Evolutionary conservation across 164 flowering plant species (phyloP).

Genomic region (Houttuynia cordata): DNA sequence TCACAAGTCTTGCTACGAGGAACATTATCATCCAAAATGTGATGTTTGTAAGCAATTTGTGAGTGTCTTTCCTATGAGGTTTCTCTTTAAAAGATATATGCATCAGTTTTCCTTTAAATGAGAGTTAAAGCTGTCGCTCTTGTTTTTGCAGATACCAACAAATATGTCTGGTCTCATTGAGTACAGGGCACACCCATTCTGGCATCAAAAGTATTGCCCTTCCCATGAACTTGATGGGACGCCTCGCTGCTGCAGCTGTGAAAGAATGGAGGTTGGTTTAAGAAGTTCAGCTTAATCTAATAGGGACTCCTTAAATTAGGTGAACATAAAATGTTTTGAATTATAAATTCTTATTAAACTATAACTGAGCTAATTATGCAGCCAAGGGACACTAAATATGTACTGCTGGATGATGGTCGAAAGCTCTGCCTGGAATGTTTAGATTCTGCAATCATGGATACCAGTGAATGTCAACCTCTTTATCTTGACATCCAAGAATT

Average conservation of each 20-base stretch:
- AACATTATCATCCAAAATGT: constrained; percentile 84
- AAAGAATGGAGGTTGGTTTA: constrained; percentile 73
- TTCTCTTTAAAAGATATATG: too few species aligned
- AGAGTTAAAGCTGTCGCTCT: neutral
- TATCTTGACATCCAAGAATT: constrained; percentile 55
- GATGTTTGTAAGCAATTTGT: constrained; percentile 88
- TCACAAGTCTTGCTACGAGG: constrained; percentile 89
- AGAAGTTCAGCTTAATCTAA: too few species aligned
- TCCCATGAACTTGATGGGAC: constrained; percentile 77
- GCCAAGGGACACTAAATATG: constrained; percentile 15
- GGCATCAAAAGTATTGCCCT: constrained; percentile 89
- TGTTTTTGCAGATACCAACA: constrained; percentile 62
- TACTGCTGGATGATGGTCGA: constrained; percentile 61
- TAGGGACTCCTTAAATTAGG: too few species aligned
- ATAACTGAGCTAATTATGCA: neutral
- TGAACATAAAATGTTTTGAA: neutral
- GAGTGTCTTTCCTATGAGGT: constrained; percentile 17
- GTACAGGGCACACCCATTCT: constrained; percentile 89
- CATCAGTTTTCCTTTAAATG: neutral
- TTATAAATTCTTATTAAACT: neutral
- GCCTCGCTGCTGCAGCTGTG: constrained; percentile 93
- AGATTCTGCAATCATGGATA: constrained; percentile 75
- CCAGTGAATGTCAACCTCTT: constrained; percentile 64
- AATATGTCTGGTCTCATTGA: constrained; percentile 81
- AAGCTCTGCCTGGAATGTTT: constrained; percentile 80